phyloP scores from a whole-genome alignment of 306 rosid species.

The Senna siamea region DNA sequence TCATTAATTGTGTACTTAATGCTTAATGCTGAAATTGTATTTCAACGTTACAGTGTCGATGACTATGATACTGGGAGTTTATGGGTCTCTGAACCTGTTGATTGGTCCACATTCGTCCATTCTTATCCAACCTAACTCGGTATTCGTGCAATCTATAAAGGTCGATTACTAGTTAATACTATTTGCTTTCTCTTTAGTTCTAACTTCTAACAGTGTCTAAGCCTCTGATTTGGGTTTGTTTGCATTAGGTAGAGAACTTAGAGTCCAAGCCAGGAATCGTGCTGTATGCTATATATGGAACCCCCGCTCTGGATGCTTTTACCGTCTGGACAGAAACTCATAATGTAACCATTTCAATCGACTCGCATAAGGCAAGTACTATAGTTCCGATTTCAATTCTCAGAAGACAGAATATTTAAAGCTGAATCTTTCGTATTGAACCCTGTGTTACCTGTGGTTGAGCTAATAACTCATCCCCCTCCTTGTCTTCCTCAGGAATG shows the following conservation, averaged over 20 bases:
- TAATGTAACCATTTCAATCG: slow-evolving; percentile 53
- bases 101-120: slow-evolving; percentile 66
- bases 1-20: background rate
- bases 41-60: slow-evolving; percentile 60
- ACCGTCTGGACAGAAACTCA: slow-evolving; percentile 59
- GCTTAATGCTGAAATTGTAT: slow-evolving; percentile 17
- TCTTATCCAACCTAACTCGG: slow-evolving; percentile 66
- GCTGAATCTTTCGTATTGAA: background rate
- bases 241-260: slow-evolving; percentile 61
- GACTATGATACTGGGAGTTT: slow-evolving; percentile 80
- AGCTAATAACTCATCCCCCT: background rate
- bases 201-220: background rate
- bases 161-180: slow-evolving; percentile 38
- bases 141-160: slow-evolving; percentile 72
- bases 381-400: background rate
- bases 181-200: background rate
- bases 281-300: slow-evolving; percentile 61
- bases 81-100: slow-evolving; percentile 58
- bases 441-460: slow-evolving; percentile 25
- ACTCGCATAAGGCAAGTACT: slow-evolving; percentile 65
- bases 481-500: slow-evolving; percentile 57
- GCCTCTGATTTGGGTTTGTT: slow-evolving; percentile 20
- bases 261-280: slow-evolving; percentile 46
- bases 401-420: slow-evolving; percentile 9
- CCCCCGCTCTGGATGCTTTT: slow-evolving; percentile 61